A percentile compares a stretch with the other conserved stretches of the same genome.
Evolutionary conservation across 169 alveolate species (phyloP).

Genomic region (Cryptosporidium canis): DNA sequence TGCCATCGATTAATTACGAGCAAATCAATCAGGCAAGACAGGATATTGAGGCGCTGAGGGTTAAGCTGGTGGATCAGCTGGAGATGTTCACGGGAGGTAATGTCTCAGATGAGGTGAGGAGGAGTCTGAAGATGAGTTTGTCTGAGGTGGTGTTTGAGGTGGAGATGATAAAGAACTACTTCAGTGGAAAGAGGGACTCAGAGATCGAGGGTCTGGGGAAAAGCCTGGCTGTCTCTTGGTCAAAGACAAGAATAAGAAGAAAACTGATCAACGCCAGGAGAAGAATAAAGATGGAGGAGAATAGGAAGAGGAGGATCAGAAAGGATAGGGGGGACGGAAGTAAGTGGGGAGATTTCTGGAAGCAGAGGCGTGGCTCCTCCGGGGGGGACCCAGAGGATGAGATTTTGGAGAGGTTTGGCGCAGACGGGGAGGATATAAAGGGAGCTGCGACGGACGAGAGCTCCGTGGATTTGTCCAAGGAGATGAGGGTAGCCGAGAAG

Average conservation of each 20-base stretch:
- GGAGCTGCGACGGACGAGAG: constrained; percentile 7
- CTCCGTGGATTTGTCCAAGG: constrained; percentile 19
- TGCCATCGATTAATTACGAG: too few relatives aligned
- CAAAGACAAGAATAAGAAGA: neutral
- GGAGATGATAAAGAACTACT: neutral
- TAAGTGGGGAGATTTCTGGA: neutral
- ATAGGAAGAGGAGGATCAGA: constrained; percentile 19
- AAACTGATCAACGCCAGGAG: neutral
- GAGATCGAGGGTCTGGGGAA: neutral
- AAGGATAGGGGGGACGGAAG: neutral
- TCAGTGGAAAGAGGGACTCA: neutral
- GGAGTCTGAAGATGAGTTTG: neutral
- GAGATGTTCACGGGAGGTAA: too few relatives aligned
- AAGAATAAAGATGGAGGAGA: constrained; percentile 36
- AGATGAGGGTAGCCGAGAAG: neutral
- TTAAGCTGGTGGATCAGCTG: too few relatives aligned
- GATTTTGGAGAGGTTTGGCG: constrained; percentile 15
- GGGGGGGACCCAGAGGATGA: neutral
- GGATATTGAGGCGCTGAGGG: too few relatives aligned
- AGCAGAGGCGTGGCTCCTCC: too few relatives aligned
- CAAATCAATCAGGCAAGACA: too few relatives aligned
- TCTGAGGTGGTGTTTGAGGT: neutral
- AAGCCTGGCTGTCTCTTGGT: neutral
- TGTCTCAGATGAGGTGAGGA: neutral
- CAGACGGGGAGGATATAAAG: constrained; percentile 19